Base-by-base conservation (phyloP, 1,139 yeast species). In the Wickerhamomyces sp. region DNA sequence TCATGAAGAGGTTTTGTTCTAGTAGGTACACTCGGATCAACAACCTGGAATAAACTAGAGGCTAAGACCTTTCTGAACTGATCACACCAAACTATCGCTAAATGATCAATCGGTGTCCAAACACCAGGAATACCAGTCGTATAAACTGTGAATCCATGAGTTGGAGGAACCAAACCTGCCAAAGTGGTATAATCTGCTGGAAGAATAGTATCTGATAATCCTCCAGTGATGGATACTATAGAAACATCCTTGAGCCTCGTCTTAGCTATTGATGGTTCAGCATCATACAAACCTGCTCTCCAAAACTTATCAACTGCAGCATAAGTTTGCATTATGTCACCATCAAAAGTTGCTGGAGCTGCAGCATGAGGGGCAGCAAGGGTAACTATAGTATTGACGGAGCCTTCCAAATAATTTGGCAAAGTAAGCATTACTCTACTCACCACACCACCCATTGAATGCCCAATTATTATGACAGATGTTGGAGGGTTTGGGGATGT, bases 381-480 rank as follows among this genome's bases (percentile, higher is more conserved):
- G 0, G 98, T 90, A 17, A 92, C 51, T 14, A 92, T 85, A 0
- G 97, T 83, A 54, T 88, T 88, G 15, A 94, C 76, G 1, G 96
- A 82, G 15, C 72, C 76, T 2, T 75, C 75, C 1, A 68, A 55
- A 58, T 88, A 90, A 54, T 88, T 89, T 1, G 90, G 87, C 42
- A 92, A 63, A 0, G 92, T 80, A 13, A 86, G 68, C 78, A 88
- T 76, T 1, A 85, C 80, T 43, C 97, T 68, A 4, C 96, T 83
- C 2, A 90, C 97, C 15, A 90, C 77, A 4, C 97, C 97, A 28
- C 97, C 97, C 97, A 90, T 90, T 1, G 98, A 92, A 64, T 94
- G 99, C 2, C 89, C 97, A 5, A 94, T 57, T 0, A 94, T 58
- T 1, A 90, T 76, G 5, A 94, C 96, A 0, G 96, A 82, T 26